Conservation (phyloP, 2,329 filamentous ascomycete species). For the Sporothrix schenckii region DNA sequence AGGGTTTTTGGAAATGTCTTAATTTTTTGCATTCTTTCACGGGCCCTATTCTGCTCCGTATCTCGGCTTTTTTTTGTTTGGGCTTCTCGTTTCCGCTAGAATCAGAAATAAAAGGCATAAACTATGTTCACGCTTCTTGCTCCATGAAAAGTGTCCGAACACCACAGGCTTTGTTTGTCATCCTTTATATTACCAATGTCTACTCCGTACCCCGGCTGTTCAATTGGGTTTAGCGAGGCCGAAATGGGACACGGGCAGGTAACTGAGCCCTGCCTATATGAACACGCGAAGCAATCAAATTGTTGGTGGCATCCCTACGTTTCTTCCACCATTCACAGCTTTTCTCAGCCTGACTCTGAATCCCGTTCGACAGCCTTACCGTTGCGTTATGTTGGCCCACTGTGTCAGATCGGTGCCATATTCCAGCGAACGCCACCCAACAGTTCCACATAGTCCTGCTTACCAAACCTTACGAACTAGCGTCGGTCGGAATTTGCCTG, state of each 20-base stretch:
- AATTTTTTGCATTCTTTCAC: background rate
- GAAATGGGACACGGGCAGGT: background rate
- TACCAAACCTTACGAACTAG: background rate
- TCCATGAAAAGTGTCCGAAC: background rate
- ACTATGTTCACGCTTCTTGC: background rate
- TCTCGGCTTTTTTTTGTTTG: background rate
- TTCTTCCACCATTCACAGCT: background rate
- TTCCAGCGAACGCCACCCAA: constrained; percentile 11
- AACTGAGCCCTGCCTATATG: background rate
- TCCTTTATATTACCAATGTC: background rate
- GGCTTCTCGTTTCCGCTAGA: background rate
- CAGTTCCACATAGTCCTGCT: background rate
- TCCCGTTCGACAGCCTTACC: constrained; percentile 15
- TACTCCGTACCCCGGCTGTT: no score
- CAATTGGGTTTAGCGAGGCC: background rate
- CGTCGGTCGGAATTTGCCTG: constrained; percentile 1
- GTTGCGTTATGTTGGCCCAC: background rate
- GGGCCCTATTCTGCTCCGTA: background rate
- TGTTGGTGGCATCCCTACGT: background rate
- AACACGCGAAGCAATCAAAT: background rate
- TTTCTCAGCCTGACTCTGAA: background rate
- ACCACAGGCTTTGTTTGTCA: background rate
- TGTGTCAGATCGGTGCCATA: constrained; percentile 14
- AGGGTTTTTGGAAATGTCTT: constrained; percentile 8
- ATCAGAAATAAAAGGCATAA: constrained; percentile 7